Evolutionary conservation across 441 rosid genomes (phyloP).

Genomic region (Populus trichocarpa): DNA sequence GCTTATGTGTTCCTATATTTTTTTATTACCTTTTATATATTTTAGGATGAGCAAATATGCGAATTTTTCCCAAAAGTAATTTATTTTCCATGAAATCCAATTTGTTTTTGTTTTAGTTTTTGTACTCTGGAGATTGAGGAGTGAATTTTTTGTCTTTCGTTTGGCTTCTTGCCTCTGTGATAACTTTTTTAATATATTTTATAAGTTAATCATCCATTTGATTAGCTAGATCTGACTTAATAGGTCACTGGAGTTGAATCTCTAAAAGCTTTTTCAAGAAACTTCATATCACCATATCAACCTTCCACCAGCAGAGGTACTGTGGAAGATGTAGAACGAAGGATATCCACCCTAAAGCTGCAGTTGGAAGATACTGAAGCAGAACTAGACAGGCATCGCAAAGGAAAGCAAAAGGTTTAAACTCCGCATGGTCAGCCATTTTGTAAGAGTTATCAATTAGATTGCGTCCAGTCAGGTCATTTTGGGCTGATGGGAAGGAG

Average conservation of each 20-base stretch:
- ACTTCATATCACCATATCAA: conserved; percentile 60
- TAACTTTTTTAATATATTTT: background rate
- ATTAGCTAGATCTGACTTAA: conserved; percentile 15
- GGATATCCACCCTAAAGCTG: conserved; percentile 44
- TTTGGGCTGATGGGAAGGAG: background rate
- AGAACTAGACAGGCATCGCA: conserved; percentile 56
- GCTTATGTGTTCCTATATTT: background rate
- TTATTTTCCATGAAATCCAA: background rate
- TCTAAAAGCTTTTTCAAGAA: conserved; percentile 68
- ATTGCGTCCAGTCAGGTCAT: conserved; percentile 12
- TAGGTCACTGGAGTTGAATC: conserved; percentile 96
- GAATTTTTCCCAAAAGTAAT: background rate
- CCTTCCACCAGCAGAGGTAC: conserved; percentile 36
- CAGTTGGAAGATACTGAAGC: conserved; percentile 69
- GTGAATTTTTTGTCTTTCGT: background rate
- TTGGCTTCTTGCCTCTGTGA: background rate
- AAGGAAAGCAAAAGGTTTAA: conserved; percentile 55
- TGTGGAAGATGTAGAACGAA: conserved; percentile 58
- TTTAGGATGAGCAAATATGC: background rate
- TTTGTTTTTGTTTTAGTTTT: background rate
- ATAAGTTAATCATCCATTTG: background rate
- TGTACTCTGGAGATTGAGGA: background rate
- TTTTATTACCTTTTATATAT: background rate
- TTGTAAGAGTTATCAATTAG: background rate
- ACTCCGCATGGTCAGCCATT: background rate